Base-by-base conservation (phyloP, 140 eudicot genomes). In the Stevia rebaudiana region DNA sequence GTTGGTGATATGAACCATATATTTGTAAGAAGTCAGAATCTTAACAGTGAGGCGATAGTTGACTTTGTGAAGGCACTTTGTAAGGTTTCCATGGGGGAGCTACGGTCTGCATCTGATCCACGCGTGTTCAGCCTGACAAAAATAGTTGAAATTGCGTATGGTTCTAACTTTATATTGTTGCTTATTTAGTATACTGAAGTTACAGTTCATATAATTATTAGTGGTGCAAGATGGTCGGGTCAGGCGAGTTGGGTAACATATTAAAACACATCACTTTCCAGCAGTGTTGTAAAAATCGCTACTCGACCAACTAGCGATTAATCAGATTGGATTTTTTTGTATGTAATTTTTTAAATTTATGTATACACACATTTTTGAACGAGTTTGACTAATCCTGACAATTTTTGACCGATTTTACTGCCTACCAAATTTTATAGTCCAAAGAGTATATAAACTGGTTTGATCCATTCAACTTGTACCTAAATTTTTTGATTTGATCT, bases 41-140 rank as follows among this genome's bases (percentile, higher is more conserved):
- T 91, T 53, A 87, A 91, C 58, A 91, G 98, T 69, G 96, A 91
- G 84, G 98, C 96, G 11, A 85, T 91, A 28, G 86, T 92, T 58
- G 95, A 92, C 78, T 92, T 92, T 76, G 96, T 92, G 16, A 88
- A 88, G 70, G 98, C 98, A 6, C 88, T 92, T n/a, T 92, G 98
- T 86, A 92, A 88, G 83, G 86, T 85, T 17, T 92, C 96, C 41
- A 83, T 92, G 86, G 94, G 84, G 47, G 98, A 92, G 81, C 65
- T 92, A 63, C 80, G 82, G 31, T 88, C 98, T 65, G 61, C 98
- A 18, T 83, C 96, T 63, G 90, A 88, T 81, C 98, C 98, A 61
- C 82, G 98, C 17, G 96, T 92, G 48, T 92, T 92, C 89, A 88
- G 96, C 76, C 95, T 92, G 17, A 92, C 96, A 46, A 92, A 92